Evolutionary conservation across 2,329 filamentous ascomycete genomes (phyloP).

Genomic region (Botrytis medusae): DNA sequence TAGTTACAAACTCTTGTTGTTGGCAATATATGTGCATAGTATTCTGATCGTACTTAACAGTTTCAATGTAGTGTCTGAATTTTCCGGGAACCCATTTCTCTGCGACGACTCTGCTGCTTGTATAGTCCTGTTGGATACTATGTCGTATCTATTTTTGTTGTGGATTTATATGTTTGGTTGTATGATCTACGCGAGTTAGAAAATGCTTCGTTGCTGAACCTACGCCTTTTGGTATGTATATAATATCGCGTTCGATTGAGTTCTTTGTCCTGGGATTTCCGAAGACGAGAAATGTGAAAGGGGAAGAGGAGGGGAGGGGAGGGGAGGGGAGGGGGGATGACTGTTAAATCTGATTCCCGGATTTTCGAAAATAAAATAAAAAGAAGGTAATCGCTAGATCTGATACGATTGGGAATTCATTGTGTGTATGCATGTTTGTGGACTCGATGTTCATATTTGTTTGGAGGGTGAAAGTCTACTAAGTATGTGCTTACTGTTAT

Average conservation of each 20-base stretch:
- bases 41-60: too few species aligned
- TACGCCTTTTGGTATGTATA: background rate
- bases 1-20: fast-evolving
- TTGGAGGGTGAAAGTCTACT: fast-evolving
- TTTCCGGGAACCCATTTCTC: fast-evolving
- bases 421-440: background rate
- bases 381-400: background rate
- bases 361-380: background rate
- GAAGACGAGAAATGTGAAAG: background rate
- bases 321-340: too few species aligned
- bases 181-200: too few species aligned
- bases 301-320: too few species aligned
- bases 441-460: background rate
- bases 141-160: too few species aligned
- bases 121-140: background rate
- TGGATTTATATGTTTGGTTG: too few species aligned
- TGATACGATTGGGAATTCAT: background rate
- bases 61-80: too few species aligned
- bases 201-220: background rate
- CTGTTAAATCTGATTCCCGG: background rate
- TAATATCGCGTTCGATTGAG: too few species aligned
- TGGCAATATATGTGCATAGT: too few species aligned
- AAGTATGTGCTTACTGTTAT: background rate
- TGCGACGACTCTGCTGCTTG: background rate
- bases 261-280: background rate